Conservation (phyloP, 179 eudicot genomes). For the Silene vulgaris region DNA sequence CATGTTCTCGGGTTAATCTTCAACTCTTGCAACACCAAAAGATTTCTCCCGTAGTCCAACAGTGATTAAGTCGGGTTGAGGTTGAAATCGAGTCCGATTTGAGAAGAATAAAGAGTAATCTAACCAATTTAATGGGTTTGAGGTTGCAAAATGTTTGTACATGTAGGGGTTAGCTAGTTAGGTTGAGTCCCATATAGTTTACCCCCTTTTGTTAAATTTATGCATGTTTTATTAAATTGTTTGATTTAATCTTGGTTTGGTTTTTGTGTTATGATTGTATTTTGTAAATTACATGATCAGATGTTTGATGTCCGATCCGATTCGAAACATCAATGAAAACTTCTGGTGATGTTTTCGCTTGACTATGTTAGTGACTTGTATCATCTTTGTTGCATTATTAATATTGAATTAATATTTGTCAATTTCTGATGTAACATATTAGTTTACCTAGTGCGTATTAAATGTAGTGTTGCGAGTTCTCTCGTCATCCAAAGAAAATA, state of each 20-base stretch:
- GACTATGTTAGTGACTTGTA: neutral
- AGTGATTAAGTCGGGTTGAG: slow-evolving; percentile 1
- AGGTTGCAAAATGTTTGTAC: slow-evolving; percentile 12
- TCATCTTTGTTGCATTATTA: neutral
- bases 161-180: slow-evolving; percentile 1
- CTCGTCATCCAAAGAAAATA: too few relatives aligned
- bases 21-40: slow-evolving; percentile 36
- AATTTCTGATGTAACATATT: too few relatives aligned
- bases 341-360: neutral
- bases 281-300: neutral
- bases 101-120: slow-evolving; percentile 8
- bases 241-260: neutral
- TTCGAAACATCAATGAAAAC: neutral
- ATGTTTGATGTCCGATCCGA: neutral
- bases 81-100: neutral
- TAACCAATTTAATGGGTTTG: neutral
- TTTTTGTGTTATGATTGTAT: neutral
- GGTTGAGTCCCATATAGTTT: slow-evolving; percentile 10
- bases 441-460: too few relatives aligned
- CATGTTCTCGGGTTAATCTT: slow-evolving; percentile 55
- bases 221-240: neutral
- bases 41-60: slow-evolving; percentile 28
- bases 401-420: too few relatives aligned
- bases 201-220: neutral
- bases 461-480: too few relatives aligned